These are phyloP conservation scores for Stephania yunnanensis DNA, from an alignment of 164 flowering plant species.

Conservation along the genomic window DNA sequence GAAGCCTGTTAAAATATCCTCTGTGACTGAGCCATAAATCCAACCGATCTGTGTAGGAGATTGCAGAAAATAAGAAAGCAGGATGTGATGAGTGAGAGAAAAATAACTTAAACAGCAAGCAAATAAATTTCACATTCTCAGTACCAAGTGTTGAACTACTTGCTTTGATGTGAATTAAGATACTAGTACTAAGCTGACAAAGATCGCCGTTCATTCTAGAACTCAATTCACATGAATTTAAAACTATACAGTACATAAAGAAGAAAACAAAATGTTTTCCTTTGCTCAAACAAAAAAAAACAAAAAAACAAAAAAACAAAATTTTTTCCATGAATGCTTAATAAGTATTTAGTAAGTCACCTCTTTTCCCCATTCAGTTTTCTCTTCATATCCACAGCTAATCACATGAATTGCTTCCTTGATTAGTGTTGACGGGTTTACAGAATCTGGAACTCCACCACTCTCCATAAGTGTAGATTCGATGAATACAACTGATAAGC, in stretches of 20 bases:
- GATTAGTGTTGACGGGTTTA: conserved; percentile 68
- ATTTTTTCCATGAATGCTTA: not conserved
- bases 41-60: conserved; percentile 74
- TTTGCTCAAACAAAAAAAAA: too few species aligned
- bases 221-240: not conserved
- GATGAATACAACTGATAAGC: conserved; percentile 81
- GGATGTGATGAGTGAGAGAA: not conserved
- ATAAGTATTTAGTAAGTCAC: conserved; percentile 16
- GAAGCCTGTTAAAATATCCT: conserved; percentile 94
- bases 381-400: conserved; percentile 96
- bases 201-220: not conserved
- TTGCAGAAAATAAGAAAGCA: not conserved
- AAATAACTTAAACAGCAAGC: not conserved
- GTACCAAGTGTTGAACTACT: not conserved
- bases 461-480: conserved; percentile 94
- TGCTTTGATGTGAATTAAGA: not conserved
- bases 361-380: conserved; percentile 99
- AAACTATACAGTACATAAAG: too few species aligned
- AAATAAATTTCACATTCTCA: too few species aligned
- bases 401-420: conserved; percentile 96
- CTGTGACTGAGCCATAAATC: conserved; percentile 97
- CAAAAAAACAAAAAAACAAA: too few species aligned
- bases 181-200: not conserved
- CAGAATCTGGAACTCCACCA: conserved; percentile 87
- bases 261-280: not conserved